Percentiles rank a stretch among this genome's conserved stretches.
Evolutionary conservation across 176 grass and related monocot species (phyloP).

Genomic region (Zea luxurians): DNA sequence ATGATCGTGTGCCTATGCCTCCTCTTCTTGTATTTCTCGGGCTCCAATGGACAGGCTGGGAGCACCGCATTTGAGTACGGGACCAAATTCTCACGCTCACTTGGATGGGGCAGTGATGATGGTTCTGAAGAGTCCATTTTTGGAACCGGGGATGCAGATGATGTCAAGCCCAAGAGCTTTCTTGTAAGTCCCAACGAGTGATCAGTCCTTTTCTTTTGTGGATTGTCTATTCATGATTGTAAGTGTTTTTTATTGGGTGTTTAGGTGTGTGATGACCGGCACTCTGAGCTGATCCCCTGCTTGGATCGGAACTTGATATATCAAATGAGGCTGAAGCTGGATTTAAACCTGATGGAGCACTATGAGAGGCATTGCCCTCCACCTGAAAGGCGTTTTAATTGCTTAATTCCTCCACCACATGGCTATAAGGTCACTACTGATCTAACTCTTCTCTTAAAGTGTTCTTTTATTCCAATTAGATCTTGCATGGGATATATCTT

Average conservation of each 20-base stretch:
- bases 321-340: conserved; percentile 93
- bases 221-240: conserved; percentile 1
- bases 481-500: background rate
- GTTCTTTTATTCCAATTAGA: background rate
- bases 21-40: conserved; percentile 85
- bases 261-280: conserved; percentile 85
- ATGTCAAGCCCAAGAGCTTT: conserved; percentile 73
- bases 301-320: conserved; percentile 99
- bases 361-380: conserved; percentile 97
- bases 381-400: conserved; percentile 89
- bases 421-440: conserved; percentile 79
- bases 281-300: conserved; percentile 98
- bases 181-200: conserved; percentile 56
- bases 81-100: conserved; percentile 71
- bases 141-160: conserved; percentile 49
- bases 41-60: conserved; percentile 49
- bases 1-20: conserved; percentile 73
- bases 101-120: conserved; percentile 72
- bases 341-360: conserved; percentile 97
- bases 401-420: conserved; percentile 83
- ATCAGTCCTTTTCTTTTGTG: conserved; percentile 6
- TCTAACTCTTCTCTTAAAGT: conserved; percentile 13
- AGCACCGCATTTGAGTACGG: conserved; percentile 74
- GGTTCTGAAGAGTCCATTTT: conserved; percentile 79
- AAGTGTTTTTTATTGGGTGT: conserved; percentile 27